Conservation (phyloP, 805 yeast genomes). For the Candida arabinofermentans region DNA sequence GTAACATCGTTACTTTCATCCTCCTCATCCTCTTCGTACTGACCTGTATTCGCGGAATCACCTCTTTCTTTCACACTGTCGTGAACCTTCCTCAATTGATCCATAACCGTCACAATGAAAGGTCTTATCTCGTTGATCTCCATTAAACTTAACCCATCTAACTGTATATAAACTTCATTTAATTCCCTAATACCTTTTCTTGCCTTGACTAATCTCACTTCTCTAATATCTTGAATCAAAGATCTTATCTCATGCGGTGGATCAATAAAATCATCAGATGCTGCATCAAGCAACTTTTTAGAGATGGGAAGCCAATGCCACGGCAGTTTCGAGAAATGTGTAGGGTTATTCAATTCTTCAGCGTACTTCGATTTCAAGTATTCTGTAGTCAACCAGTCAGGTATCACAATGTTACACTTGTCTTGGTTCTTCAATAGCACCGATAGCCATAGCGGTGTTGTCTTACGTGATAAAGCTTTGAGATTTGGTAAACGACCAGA, state of each 20-base stretch:
- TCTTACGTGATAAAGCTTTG: slow-evolving; percentile 61
- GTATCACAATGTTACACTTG: slow-evolving; percentile 81
- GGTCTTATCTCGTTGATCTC: slow-evolving; percentile 90
- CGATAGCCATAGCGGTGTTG: slow-evolving; percentile 87
- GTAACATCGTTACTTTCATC: background rate
- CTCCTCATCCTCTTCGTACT: background rate
- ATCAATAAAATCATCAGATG: slow-evolving; percentile 75
- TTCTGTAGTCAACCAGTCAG: slow-evolving; percentile 69
- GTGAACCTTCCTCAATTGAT: slow-evolving; percentile 57
- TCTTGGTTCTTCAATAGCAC: slow-evolving; percentile 76
- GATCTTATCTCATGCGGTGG: slow-evolving; percentile 69
- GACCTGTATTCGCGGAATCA: slow-evolving; percentile 2
- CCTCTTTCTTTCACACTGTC: slow-evolving; percentile 26
- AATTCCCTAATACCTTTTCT: slow-evolving; percentile 73
- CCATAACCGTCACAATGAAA: slow-evolving; percentile 77
- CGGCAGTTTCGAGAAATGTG: slow-evolving; percentile 68
- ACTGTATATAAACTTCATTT: slow-evolving; percentile 77
- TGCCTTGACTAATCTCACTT: slow-evolving; percentile 75
- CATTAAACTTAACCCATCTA: slow-evolving; percentile 76
- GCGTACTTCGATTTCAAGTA: slow-evolving; percentile 56
- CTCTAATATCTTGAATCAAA: slow-evolving; percentile 77
- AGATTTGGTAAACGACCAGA: slow-evolving; percentile 58
- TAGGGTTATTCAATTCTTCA: slow-evolving; percentile 56
- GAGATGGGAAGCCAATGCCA: slow-evolving; percentile 86
- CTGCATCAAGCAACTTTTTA: slow-evolving; percentile 59